Evolutionary conservation across 768 basidiomycete genomes (phyloP).

Genomic region (Hemileccinum impolitum): DNA sequence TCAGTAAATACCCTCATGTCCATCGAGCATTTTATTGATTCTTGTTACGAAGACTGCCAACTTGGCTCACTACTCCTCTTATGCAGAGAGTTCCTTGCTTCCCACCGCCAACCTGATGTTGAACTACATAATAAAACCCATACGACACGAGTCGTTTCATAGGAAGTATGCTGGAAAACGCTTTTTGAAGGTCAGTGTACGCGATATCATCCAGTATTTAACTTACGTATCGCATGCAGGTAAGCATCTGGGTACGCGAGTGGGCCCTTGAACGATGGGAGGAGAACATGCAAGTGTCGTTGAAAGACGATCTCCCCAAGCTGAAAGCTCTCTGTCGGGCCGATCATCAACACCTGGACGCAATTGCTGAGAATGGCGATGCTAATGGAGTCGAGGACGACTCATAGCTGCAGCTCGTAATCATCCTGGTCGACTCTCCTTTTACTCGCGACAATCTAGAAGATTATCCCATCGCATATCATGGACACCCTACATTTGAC

Average conservation of each 20-base stretch:
- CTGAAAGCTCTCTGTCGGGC: conserved; percentile 21
- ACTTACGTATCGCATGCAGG: conserved; percentile 39
- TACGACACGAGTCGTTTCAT: conserved; percentile 73
- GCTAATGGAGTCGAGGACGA: conserved; percentile 11
- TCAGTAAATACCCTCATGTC: conserved; percentile 37
- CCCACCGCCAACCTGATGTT: conserved; percentile 85
- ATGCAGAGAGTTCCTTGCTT: conserved; percentile 73
- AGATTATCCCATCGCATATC: conserved; percentile 23
- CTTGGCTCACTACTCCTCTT: conserved; percentile 84
- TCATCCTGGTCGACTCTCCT: background rate
- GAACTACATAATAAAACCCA: conserved; percentile 75
- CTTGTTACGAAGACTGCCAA: conserved; percentile 62
- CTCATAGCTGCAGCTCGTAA: conserved; percentile 9
- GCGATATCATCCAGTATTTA: background rate
- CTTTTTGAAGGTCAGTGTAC: conserved; percentile 66
- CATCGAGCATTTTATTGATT: conserved; percentile 3
- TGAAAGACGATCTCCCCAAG: conserved; percentile 53
- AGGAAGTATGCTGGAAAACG: conserved; percentile 88
- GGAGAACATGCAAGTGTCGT: conserved; percentile 55
- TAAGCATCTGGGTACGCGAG: conserved; percentile 75
- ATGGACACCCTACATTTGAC: conserved; percentile 25
- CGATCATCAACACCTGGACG: conserved; percentile 17
- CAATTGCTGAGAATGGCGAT: conserved; percentile 6
- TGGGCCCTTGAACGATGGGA: conserved; percentile 83
- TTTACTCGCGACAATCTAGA: conserved; percentile 15